Base-by-base conservation (phyloP, 2,329 filamentous ascomycete genomes). In the Pseudogymnoascus sp. region DNA sequence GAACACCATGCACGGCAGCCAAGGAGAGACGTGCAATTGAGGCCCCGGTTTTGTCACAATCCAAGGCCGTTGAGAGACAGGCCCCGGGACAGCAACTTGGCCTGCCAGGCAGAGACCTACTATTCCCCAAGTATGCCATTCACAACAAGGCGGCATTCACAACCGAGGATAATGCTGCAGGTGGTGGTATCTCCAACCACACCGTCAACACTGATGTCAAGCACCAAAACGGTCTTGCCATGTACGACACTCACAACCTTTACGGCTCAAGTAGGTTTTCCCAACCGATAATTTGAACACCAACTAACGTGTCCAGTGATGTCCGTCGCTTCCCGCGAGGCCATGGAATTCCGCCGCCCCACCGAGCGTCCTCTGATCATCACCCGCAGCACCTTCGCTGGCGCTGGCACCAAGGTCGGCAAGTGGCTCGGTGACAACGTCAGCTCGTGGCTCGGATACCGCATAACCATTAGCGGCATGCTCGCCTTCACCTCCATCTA, bases 201-300 rank as follows among this genome's bases (percentile, higher is more conserved):
- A 86, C 88, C 0, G 81, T 90, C 60, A 78, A 83, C 64, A 88
- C 87, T 0, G 81, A 90, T 68, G 74, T 90, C 7, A 79, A 86
- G 7, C 87, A 90, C 70, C 78, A 83, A 41, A 85, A 88, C 62
- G 87, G 87, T 1, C 75, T 85, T 37, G 77, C 78, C 18, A 83
- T 89, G 71, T 90, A 89, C 69, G 89, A 92, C 66, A 88, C 85
- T 0, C 89, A 92, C 71, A 91, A 91, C 66, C 73, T 91, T 1
- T 91, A 89, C 70, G 89, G 89, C 1, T 81, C 82, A 6, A 85
- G 74, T 76, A 70, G 70, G 75, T 70, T 12, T 34, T 47, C 4
- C 9, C 8, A 35, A n/a, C 34, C 8, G 12, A 3, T 9, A 64
- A 39, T 65, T 54, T n/a, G 7, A 41, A 39, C n/a, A 34, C 32